These are phyloP conservation scores for Aureobasidium mangrovei DNA, from an alignment of 2,329 filamentous ascomycete species.

Conservation along the genomic window DNA sequence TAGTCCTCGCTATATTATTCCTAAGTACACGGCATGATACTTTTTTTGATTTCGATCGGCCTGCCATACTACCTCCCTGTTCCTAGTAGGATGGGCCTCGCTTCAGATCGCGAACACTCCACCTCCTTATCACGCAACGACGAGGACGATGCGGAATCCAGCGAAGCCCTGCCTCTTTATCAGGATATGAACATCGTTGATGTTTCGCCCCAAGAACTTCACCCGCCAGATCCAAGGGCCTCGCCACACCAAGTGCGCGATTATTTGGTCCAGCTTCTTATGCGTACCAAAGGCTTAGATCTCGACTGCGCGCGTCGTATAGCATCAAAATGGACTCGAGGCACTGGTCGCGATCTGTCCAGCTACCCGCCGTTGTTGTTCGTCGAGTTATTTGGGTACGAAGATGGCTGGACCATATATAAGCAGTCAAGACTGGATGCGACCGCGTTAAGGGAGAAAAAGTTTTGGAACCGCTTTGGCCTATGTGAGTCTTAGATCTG, in stretches of 20 bases:
- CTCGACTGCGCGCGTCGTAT: conserved; percentile 13
- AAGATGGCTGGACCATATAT: conserved; percentile 18
- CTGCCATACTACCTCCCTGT: no score
- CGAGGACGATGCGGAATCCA: neutral
- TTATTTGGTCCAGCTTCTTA: conserved; percentile 11
- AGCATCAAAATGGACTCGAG: conserved; percentile 16
- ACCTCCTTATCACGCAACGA: no score
- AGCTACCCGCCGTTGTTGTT: conserved; percentile 14
- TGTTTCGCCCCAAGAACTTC: neutral
- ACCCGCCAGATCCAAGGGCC: conserved; percentile 10
- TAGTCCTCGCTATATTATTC: no score
- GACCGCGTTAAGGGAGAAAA: no score
- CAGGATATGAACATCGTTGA: neutral
- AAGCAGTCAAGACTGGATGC: conserved; percentile 12
- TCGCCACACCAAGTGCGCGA: conserved; percentile 17
- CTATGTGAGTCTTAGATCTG: no score
- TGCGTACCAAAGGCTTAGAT: neutral
- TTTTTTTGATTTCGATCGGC: no score
- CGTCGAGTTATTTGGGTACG: conserved; percentile 15
- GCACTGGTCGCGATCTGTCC: conserved; percentile 17
- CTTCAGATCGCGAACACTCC: no score
- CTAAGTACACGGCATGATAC: no score
- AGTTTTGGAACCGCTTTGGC: no score
- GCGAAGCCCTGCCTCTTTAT: neutral
- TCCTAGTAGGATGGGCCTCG: no score